Base-by-base conservation (phyloP, 1,284 basidiomycete genomes). In the Ganoderma multipileum region DNA sequence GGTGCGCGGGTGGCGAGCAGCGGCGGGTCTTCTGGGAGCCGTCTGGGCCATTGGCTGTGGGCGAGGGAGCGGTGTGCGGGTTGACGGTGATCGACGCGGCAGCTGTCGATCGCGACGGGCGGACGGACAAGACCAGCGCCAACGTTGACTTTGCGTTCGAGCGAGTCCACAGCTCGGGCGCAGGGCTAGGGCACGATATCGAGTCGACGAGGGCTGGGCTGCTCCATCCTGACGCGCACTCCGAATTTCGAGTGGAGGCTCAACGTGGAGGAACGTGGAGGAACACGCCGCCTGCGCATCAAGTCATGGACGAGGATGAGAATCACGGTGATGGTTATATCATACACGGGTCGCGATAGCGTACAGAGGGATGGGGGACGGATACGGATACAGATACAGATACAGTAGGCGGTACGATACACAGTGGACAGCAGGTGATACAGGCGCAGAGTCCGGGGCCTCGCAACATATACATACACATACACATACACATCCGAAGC, bases 401-500 rank as follows among this genome's bases (percentile, higher is more conserved):
- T 55, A 55, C 52, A 55, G 28, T 33, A 18, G 52, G 52, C 52
- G 28, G 33, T 14, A 28, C 50, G 50, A 62, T 50, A 50, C 61
- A 62, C 18, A 50, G 33, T 52, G 33, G 30, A 50, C 63, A 69
- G 61, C 30, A 38, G 26, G 65, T 69, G 68, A 69, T 69, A 72
- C 71, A 69, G 63, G 42, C 70, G 26, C 11, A 64, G 61, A 66
- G 67, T 68, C 61, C 64, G 28, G 50, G 36, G 20, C 9, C 47
- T 50, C 47, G 23, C 23, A 50, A 50, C 23, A 52, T 16, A 67
- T 61, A 65, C 26, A 28, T 12, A 54, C 28, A 55, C 50, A 28
- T 26, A 38, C 28, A 65, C n/a, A 38, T 6, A 39, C n/a, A 38
- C 16, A 47, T 20, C n/a, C 26, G 55, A 47, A 26, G 41, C n/a